Percentiles rank a stretch among this genome's conserved stretches.
phyloP scores from a whole-genome alignment of 371 early-diverging fungal genomes.

The Fennellomyces sp. region DNA sequence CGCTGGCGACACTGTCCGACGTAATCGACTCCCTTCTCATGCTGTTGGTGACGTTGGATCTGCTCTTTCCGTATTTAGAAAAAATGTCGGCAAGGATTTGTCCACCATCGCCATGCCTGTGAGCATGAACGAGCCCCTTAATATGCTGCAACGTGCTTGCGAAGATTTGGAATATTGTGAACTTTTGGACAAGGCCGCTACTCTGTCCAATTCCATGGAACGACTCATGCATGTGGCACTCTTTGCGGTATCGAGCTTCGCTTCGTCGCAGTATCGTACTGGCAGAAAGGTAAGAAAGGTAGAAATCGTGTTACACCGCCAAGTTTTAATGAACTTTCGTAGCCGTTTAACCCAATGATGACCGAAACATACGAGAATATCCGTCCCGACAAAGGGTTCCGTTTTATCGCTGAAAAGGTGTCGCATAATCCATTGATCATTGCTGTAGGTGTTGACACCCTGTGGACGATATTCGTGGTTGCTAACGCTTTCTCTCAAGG shows the following conservation, averaged over 20 bases:
- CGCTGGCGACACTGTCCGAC: slow-evolving; percentile 37
- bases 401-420: slow-evolving; percentile 90
- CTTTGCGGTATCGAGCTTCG: slow-evolving; percentile 87
- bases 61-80: slow-evolving; percentile 80
- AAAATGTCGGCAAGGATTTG: slow-evolving; percentile 93
- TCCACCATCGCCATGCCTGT: slow-evolving; percentile 93
- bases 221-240: slow-evolving; percentile 77
- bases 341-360: slow-evolving; percentile 94
- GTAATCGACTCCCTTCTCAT: slow-evolving; percentile 69
- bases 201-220: slow-evolving; percentile 66
- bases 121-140: slow-evolving; percentile 90
- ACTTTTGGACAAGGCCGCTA: slow-evolving; percentile 76
- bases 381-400: slow-evolving; percentile 79
- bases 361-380: slow-evolving; percentile 95
- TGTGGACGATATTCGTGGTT: not conserved
- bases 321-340: not conserved
- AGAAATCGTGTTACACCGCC: not conserved
- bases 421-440: slow-evolving; percentile 83
- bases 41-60: slow-evolving; percentile 76
- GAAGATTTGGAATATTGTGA: slow-evolving; percentile 90
- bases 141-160: slow-evolving; percentile 82
- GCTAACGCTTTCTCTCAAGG: not conserved
- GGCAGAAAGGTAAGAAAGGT: slow-evolving; percentile 63
- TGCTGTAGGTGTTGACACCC: slow-evolving; percentile 51
- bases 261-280: slow-evolving; percentile 79